Evolutionary conservation across 2,329 filamentous ascomycete species (phyloP), one percentile per base, ranked within the genome.

Genomic region (Albophoma yamanashiensis): DNA sequence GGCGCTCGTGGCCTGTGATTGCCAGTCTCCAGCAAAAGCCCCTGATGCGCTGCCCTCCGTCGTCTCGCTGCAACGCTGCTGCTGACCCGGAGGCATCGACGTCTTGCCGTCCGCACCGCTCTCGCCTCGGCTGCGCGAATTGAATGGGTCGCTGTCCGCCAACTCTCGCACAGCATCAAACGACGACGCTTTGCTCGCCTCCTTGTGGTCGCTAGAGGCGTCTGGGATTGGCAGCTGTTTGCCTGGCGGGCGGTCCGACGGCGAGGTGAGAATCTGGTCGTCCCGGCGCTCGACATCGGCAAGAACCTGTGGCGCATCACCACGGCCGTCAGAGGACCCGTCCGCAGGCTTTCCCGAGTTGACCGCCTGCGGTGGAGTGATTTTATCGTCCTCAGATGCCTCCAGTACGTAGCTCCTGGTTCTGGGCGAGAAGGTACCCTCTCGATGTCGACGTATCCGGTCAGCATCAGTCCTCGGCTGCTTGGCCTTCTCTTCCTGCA

Each of bases 401-500:
- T 69, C 62, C 34, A 70, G 66, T 2, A 73, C 72, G 60, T 78
- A 70, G 63, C 74, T 78, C 70, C 77, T 73, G 42, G 77, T 77
- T 57, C 75, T 74, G 34, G 79, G 76, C 25, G 78, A 80, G 14
- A 78, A 71, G 0, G 76, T 72, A 38, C 74, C 75, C 42, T 82
- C 75, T 15, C 71, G 71, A 31, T 74, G 64, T 25, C 70, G 68
- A 47, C 67, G 73, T 60, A 65, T 72, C 59, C 69, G 69, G 36
- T 74, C 69, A n/a, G 73, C 69, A 17, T 74, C 76, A 66, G 77
- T 76, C 55, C 67, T 60, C 8, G 61, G 59, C 55, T 74, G 62
- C 61, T 75, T 80, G 43, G 79, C 76, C 69, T 86, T 84, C 65
- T 89, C 87, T 57, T 86, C 78, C 43, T 82, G 78, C 50, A 93